Evolutionary conservation across 2,329 filamentous ascomycete species (phyloP), one percentile per base, ranked within the genome.

Genomic region (Xylariaceae sp.): DNA sequence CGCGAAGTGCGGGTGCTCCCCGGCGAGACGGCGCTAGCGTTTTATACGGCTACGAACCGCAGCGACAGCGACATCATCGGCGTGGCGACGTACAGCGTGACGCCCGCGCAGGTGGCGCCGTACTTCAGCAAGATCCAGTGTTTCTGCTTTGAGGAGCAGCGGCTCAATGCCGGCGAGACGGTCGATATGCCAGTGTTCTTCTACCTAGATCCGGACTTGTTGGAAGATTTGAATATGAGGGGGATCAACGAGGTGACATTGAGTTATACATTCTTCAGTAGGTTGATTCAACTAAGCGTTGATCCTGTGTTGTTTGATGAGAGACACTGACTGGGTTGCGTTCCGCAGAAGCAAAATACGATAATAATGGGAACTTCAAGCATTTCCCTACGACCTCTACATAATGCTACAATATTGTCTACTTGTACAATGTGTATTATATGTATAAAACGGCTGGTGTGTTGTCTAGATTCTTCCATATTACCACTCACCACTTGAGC

Each of bases 111-210:
- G 72, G 91, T 95, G 40, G 92, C 94, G 39, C 91, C 90, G 1
- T 99, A 99, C 69, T 99, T 99, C 67, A 95, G 89, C 81, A 99
- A 99, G 80, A 99, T 99, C 41, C 94, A 99, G 71, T 99, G 94
- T 66, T 99, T 99, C 71, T 99, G 94, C 71, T 99, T 99, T 63
- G 94, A 99, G 74, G 92, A 90, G 71, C 94, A 99, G 77, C 80
- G 95, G 54, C 71, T 99, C 58, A 92, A 94, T 66, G 91, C 91
- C 6, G 91, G 92, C 40, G 95, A 99, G 77, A 94, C 90, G 40
- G 94, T 99, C 47, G 94, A 99, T 69, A 99, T 99, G 95, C 95
- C 94, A 0, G 95, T 99, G 0, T 99, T 99, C 71, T 99, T 99
- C 73, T 99, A 97, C 70, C 87, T 99, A 58, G 94, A 99, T 65